These are phyloP conservation scores for Globisporangium middletonii DNA, from an alignment of 352 stramenopile species.

Conservation along the genomic window DNA sequence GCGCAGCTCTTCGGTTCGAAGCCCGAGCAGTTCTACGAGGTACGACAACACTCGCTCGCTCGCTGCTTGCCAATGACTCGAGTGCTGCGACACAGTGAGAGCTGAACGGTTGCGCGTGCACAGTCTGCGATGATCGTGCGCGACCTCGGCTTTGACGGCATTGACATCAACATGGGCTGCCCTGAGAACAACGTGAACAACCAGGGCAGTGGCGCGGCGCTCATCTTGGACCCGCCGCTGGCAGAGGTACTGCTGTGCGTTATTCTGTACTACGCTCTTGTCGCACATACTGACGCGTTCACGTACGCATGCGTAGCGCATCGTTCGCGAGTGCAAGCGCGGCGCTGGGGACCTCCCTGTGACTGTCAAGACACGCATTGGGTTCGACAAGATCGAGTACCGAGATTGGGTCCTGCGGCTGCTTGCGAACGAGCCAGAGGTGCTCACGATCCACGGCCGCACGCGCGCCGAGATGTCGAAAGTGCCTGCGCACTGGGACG, in stretches of 20 bases:
- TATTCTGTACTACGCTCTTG: too few relatives aligned
- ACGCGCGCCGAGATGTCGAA: constrained; percentile 83
- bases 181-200: constrained; percentile 75
- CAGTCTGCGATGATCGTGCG: constrained; percentile 71
- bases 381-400: constrained; percentile 74
- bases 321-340: constrained; percentile 64
- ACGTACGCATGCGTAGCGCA: constrained; percentile 8
- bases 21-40: constrained; percentile 80
- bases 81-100: too few relatives aligned
- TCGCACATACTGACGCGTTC: neutral
- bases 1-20: constrained; percentile 86
- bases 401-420: constrained; percentile 67
- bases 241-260: constrained; percentile 20
- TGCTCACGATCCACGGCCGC: constrained; percentile 71
- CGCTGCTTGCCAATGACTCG: too few relatives aligned
- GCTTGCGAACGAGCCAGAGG: constrained; percentile 60
- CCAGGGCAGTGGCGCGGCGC: constrained; percentile 59
- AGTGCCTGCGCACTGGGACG: constrained; percentile 74
- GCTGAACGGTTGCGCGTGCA: neutral
- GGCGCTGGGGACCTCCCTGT: constrained; percentile 58
- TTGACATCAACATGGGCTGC: constrained; percentile 87
- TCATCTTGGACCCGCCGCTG: constrained; percentile 58
- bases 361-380: constrained; percentile 77
- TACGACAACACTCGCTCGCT: constrained; percentile 7
- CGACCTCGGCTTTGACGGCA: constrained; percentile 78